These are phyloP conservation scores for Phytophthora tubulina DNA, from an alignment of 352 stramenopile species.

Conservation along the genomic window DNA sequence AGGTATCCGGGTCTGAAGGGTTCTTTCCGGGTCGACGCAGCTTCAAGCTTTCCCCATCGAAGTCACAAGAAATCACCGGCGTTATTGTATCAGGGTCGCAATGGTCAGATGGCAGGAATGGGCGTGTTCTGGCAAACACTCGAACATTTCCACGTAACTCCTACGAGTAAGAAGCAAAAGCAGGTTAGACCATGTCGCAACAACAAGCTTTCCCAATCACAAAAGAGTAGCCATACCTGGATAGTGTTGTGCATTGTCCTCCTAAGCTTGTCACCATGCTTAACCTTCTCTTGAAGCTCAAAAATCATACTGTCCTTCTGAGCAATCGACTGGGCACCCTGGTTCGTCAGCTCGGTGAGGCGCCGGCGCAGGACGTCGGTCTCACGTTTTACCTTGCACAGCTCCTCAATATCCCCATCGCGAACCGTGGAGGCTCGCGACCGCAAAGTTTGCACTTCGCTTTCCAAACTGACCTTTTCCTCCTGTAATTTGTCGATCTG, in stretches of 20 bases:
- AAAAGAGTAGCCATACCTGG: slow-evolving; percentile 55
- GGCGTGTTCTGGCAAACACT: slow-evolving; percentile 96
- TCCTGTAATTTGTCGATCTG: slow-evolving; percentile 76
- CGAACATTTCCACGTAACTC: slow-evolving; percentile 99
- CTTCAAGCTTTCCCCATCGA: slow-evolving; percentile 75
- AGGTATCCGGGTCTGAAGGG: slow-evolving; percentile 55
- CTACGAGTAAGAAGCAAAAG: slow-evolving; percentile 51
- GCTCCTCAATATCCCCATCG: slow-evolving; percentile 72
- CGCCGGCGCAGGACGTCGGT: slow-evolving; percentile 75
- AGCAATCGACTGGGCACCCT: slow-evolving; percentile 70
- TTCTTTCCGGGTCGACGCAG: slow-evolving; percentile 62
- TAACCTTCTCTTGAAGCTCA: slow-evolving; percentile 79
- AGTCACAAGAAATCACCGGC: slow-evolving; percentile 72
- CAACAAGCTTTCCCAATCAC: background rate
- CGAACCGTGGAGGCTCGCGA: slow-evolving; percentile 59
- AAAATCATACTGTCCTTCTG: slow-evolving; percentile 76
- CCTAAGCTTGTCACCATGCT: slow-evolving; percentile 85
- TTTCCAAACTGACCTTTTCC: slow-evolving; percentile 80
- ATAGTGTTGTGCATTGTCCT: slow-evolving; percentile 99
- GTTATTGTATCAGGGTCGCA: slow-evolving; percentile 55
- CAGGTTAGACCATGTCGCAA: slow-evolving; percentile 8
- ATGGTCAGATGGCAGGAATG: slow-evolving; percentile 88
- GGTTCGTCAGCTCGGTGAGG: slow-evolving; percentile 69
- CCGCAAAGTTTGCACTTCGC: slow-evolving; percentile 72
- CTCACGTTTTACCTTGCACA: slow-evolving; percentile 78